phyloP scores from a whole-genome alignment of 805 yeast genomes.

The Schizosaccharomyces cryophilus region DNA sequence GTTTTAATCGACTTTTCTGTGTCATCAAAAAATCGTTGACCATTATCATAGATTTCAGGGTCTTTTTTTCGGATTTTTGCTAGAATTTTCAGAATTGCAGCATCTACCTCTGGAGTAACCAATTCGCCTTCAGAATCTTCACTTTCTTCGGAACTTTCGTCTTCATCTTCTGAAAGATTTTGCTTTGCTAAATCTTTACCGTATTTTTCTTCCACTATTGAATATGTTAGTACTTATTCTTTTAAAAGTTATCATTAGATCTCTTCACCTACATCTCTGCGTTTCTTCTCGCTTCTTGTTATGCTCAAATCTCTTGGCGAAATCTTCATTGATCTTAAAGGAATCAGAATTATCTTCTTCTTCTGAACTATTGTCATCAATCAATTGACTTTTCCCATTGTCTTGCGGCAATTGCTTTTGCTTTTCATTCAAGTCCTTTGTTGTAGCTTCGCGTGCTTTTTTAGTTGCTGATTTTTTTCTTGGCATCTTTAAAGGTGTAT shows the following conservation, averaged over 20 bases:
- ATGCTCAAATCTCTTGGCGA: slow-evolving; percentile 12
- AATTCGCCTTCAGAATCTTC: slow-evolving; percentile 86
- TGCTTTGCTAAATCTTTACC: slow-evolving; percentile 10
- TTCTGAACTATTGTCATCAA: not conserved
- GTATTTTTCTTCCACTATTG: slow-evolving; percentile 10
- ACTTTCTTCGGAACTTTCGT: slow-evolving; percentile 28
- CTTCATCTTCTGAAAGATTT: slow-evolving; percentile 14
- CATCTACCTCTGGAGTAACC: slow-evolving; percentile 63
- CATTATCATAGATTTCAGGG: slow-evolving; percentile 32
- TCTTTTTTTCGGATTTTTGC: slow-evolving; percentile 47
- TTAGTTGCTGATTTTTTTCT: slow-evolving; percentile 2
- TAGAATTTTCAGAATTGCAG: slow-evolving; percentile 50
- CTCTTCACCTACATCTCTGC: slow-evolving; percentile 9
- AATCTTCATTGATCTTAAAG: slow-evolving; percentile 10
- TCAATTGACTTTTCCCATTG: not conserved
- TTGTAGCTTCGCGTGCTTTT: not conserved
- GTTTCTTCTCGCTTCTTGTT: slow-evolving; percentile 15
- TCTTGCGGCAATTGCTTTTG: not conserved
- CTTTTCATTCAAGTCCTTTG: not conserved
- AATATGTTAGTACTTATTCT: not conserved
- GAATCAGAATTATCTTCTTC: not conserved
- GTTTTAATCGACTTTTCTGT: slow-evolving; percentile 10
- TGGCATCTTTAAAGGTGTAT: not conserved
- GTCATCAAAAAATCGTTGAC: slow-evolving; percentile 33
- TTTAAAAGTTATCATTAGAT: too few relatives aligned